phyloP scores from a whole-genome alignment of 2,329 filamentous ascomycete species.

The Camillea tinctor region DNA sequence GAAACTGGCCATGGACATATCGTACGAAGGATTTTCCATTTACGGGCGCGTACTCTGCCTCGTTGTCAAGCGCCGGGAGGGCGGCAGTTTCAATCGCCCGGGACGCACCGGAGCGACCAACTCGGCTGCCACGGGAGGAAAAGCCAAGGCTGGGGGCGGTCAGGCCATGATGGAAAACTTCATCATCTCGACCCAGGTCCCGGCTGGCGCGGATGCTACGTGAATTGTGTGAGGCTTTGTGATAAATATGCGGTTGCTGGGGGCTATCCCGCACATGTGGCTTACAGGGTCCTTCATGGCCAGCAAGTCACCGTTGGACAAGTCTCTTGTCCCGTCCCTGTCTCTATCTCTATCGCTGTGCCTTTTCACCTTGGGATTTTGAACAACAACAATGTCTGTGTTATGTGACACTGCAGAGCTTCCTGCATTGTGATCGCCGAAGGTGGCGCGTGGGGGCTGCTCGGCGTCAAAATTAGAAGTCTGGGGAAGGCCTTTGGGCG shows the following conservation, averaged over 20 bases:
- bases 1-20: slow-evolving; percentile 80
- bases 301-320: neutral
- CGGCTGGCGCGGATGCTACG: slow-evolving; percentile 37
- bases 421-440: neutral
- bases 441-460: neutral
- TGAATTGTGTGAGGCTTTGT: slow-evolving; percentile 13
- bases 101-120: slow-evolving; percentile 28
- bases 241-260: neutral
- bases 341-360: neutral
- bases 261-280: slow-evolving; percentile 15
- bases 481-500: neutral
- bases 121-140: slow-evolving; percentile 28
- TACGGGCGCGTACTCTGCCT: slow-evolving; percentile 91
- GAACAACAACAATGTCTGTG: neutral
- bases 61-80: slow-evolving; percentile 75
- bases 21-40: slow-evolving; percentile 94
- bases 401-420: neutral
- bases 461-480: neutral
- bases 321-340: neutral
- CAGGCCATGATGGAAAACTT: slow-evolving; percentile 81
- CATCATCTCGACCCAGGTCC: slow-evolving; percentile 76
- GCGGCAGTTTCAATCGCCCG: slow-evolving; percentile 41
- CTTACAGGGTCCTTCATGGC: slow-evolving; percentile 7
- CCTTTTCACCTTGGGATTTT: neutral
- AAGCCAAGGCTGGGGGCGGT: slow-evolving; percentile 39